A percentile compares a stretch with the other conserved stretches of the same genome.
These are phyloP conservation scores for Euphorbia lathyris DNA, from an alignment of 345 rosid species.

Conservation along the genomic window DNA sequence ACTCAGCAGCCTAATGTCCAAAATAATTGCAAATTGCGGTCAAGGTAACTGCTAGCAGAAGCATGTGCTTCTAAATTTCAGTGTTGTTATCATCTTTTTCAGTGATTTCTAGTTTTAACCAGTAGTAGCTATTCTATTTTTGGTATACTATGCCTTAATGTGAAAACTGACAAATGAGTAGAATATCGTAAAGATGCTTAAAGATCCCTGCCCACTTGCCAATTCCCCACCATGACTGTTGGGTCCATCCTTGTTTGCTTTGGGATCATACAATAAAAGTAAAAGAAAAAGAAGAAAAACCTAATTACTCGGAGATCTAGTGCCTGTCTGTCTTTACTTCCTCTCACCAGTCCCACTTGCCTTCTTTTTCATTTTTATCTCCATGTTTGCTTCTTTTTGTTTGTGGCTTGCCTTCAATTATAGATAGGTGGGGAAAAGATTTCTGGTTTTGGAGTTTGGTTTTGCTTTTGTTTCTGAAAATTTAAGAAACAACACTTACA, in stretches of 20 bases:
- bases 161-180: too few relatives aligned
- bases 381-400: constrained; percentile 21
- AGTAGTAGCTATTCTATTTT: neutral
- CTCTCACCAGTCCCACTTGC: constrained; percentile 19
- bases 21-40: constrained; percentile 12
- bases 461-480: constrained; percentile 18
- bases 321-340: constrained; percentile 8
- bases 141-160: neutral
- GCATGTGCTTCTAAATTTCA: constrained; percentile 7
- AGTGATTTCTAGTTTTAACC: neutral
- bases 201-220: constrained; percentile 28
- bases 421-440: constrained; percentile 9
- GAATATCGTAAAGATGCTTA: neutral
- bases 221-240: neutral
- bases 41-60: constrained; percentile 13
- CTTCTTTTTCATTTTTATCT: constrained; percentile 13
- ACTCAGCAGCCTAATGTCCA: neutral
- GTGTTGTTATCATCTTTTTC: neutral
- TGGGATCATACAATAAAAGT: constrained; percentile 12
- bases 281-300: constrained; percentile 5
- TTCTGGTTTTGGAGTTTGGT: constrained; percentile 24
- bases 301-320: constrained; percentile 11
- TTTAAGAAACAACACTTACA: neutral
- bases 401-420: constrained; percentile 20
- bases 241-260: constrained; percentile 18